phyloP scores from a whole-genome alignment of 352 stramenopile species.

The Pythium pyrilobum region DNA sequence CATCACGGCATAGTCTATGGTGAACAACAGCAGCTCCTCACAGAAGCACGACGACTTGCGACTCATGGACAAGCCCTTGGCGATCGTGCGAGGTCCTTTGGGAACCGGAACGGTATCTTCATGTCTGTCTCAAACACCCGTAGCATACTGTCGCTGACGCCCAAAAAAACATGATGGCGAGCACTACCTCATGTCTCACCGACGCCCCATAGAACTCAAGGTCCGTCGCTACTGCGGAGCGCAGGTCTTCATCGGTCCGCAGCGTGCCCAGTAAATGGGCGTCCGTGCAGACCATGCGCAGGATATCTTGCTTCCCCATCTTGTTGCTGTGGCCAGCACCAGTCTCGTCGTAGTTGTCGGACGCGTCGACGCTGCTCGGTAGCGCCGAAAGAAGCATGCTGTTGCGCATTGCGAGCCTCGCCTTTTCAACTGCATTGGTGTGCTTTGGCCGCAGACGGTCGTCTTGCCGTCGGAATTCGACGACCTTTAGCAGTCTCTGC shows the following conservation, averaged over 20 bases:
- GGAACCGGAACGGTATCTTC: slow-evolving; percentile 10
- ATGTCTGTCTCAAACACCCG: slow-evolving; percentile 10
- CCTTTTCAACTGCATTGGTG: neutral
- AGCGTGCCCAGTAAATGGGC: slow-evolving; percentile 1
- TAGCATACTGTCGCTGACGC: neutral
- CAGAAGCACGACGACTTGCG: slow-evolving; percentile 36
- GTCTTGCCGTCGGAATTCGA: neutral
- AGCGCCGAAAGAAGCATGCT: slow-evolving; percentile 3
- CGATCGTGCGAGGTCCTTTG: neutral
- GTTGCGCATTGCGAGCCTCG: slow-evolving; percentile 1
- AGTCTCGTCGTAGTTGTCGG: neutral
- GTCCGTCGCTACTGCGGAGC: slow-evolving; percentile 10
- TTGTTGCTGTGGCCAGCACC: neutral
- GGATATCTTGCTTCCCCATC: slow-evolving; percentile 6
- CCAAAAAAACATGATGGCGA: slow-evolving; percentile 12
- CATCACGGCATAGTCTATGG: slow-evolving; percentile 42
- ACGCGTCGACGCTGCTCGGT: neutral
- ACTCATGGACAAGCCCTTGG: slow-evolving; percentile 27
- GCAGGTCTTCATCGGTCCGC: neutral
- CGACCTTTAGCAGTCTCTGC: neutral
- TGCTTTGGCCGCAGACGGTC: neutral
- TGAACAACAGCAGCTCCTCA: slow-evolving; percentile 37
- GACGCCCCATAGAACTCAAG: slow-evolving; percentile 20
- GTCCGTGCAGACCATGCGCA: slow-evolving; percentile 14
- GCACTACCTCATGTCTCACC: slow-evolving; percentile 14